Percentiles rank a stretch among this genome's conserved stretches.
phyloP scores from a whole-genome alignment of 176 grass and related monocot species.

The Thalia dealbata region DNA sequence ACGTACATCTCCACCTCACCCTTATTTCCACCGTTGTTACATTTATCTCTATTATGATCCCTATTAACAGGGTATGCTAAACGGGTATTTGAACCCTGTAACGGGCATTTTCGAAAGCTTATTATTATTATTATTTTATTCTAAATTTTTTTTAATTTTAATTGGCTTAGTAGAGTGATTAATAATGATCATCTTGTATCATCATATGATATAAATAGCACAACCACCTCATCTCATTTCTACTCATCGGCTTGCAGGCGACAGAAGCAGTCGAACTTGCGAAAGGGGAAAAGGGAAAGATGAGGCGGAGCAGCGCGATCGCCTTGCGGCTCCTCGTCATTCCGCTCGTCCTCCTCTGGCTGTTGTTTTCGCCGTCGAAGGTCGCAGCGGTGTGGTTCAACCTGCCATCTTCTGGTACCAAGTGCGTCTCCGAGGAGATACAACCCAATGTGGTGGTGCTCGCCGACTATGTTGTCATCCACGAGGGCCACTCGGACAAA shows the following conservation, averaged over 20 bases:
- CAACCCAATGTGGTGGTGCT: slow-evolving; percentile 63
- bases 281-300: neutral
- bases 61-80: too few species aligned
- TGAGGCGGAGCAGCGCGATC: slow-evolving; percentile 13
- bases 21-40: too few species aligned
- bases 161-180: too few species aligned
- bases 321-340: neutral
- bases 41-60: too few species aligned
- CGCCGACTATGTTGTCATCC: slow-evolving; percentile 56
- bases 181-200: too few species aligned
- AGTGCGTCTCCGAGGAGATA: slow-evolving; percentile 80
- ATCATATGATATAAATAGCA: too few species aligned
- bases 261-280: neutral
- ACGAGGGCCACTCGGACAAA: slow-evolving; percentile 29
- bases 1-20: too few species aligned
- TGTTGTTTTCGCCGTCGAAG: slow-evolving; percentile 18
- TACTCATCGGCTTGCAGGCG: too few species aligned
- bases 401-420: slow-evolving; percentile 35
- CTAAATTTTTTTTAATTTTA: too few species aligned
- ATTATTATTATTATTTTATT: too few species aligned
- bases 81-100: too few species aligned
- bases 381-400: slow-evolving; percentile 63
- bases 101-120: too few species aligned
- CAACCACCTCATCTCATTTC: neutral
- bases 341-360: slow-evolving; percentile 7